Evolutionary conservation across 2,329 filamentous ascomycete genomes (phyloP).

Genomic region (Pseudocercospora pini-densiflorae): DNA sequence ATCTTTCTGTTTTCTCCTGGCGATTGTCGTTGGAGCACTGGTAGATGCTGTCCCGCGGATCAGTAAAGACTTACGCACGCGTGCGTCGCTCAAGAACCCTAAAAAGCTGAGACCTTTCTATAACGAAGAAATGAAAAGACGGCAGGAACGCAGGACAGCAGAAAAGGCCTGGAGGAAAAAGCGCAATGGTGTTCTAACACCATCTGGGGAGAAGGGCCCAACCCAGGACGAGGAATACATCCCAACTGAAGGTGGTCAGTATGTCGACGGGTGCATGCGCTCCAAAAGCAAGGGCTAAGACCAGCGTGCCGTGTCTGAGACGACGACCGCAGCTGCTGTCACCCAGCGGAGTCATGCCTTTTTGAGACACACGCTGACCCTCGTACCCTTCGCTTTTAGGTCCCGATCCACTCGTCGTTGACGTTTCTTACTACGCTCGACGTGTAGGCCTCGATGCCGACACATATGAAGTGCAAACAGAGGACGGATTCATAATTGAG

Average conservation of each 20-base stretch:
- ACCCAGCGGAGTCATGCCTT: too few species aligned
- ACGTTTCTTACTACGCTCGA: slow-evolving; percentile 81
- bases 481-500: slow-evolving; percentile 89
- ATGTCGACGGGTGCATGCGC: too few species aligned
- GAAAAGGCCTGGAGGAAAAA: slow-evolving; percentile 66
- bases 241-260: slow-evolving; percentile 73
- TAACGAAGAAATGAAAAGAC: slow-evolving; percentile 70
- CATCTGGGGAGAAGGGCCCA: slow-evolving; percentile 49
- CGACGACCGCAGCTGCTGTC: too few species aligned
- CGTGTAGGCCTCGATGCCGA: slow-evolving; percentile 87
- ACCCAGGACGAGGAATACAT: slow-evolving; percentile 60
- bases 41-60: slow-evolving; percentile 67
- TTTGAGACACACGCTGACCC: too few species aligned
- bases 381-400: too few species aligned
- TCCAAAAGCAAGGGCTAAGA: too few species aligned
- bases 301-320: too few species aligned
- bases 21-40: slow-evolving; percentile 75
- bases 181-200: slow-evolving; percentile 48
- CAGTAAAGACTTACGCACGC: slow-evolving; percentile 55
- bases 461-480: slow-evolving; percentile 81
- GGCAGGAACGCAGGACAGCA: slow-evolving; percentile 60
- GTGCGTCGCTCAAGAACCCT: slow-evolving; percentile 64
- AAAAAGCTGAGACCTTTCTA: slow-evolving; percentile 69
- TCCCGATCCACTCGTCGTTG: slow-evolving; percentile 75
- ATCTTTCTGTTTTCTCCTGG: slow-evolving; percentile 75